A percentile compares a stretch with the other conserved stretches of the same genome.
Evolutionary conservation across 164 flowering plant genomes (phyloP).

Genomic region (Aristolochia fimbriata): DNA sequence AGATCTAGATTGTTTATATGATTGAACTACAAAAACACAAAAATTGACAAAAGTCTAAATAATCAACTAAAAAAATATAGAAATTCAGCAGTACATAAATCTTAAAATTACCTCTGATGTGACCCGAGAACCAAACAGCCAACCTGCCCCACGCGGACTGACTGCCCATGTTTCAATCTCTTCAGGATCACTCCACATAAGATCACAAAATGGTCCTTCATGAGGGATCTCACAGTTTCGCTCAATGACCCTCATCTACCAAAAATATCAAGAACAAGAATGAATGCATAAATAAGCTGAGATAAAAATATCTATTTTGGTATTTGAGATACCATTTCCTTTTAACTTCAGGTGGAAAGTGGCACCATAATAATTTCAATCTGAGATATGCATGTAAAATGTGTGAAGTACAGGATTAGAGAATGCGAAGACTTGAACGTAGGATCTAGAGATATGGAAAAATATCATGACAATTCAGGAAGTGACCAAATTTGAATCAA

Average conservation of each 20-base stretch:
- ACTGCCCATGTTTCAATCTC: conserved; percentile 99
- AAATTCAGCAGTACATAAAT: background rate
- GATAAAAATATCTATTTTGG: no score
- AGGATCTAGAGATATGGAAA: no score
- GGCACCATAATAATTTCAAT: no score
- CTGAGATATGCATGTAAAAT: no score
- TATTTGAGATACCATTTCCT: no score
- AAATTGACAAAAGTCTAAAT: background rate
- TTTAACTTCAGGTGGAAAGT: no score
- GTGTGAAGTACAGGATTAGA: no score
- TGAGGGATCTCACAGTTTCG: conserved; percentile 98
- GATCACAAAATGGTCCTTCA: conserved; percentile 99
- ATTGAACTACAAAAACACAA: conserved; percentile 57
- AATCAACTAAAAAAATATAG: background rate
- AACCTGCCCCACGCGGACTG: conserved; percentile 99
- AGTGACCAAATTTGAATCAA: no score
- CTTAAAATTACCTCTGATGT: conserved; percentile 69
- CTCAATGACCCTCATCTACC: conserved; percentile 86
- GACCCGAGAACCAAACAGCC: conserved; percentile 99
- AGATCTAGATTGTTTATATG: conserved; percentile 91
- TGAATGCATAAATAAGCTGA: background rate
- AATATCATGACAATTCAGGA: no score
- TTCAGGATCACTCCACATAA: conserved; percentile 99
- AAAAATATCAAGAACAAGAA: background rate
- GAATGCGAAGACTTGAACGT: no score